Evolutionary conservation across 495 filamentous ascomycete genomes (phyloP).

Genomic region (Neurospora sublineolata): DNA sequence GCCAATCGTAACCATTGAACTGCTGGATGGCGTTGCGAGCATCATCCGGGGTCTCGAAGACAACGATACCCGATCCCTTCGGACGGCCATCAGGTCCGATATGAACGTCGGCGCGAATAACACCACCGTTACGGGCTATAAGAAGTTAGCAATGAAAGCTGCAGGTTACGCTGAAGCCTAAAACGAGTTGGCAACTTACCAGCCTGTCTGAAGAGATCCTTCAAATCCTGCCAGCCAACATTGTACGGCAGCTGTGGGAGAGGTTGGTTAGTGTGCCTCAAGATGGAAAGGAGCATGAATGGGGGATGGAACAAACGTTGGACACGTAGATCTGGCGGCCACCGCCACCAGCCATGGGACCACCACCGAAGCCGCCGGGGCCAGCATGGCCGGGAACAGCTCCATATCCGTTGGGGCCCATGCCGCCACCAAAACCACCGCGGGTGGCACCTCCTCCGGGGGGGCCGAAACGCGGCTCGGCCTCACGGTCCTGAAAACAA

Average conservation of each 20-base stretch:
- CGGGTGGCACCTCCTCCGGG: constrained; percentile 40
- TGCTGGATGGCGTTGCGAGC: constrained; percentile 90
- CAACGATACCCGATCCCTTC: constrained; percentile 92
- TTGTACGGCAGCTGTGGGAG: constrained; percentile 78
- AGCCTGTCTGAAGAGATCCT: constrained; percentile 97
- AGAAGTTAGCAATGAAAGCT: constrained; percentile 2
- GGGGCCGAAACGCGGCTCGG: constrained; percentile 84
- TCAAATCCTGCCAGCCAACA: constrained; percentile 97
- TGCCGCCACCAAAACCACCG: constrained; percentile 51
- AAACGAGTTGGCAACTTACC: constrained; percentile 46
- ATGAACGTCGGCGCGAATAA: constrained; percentile 95
- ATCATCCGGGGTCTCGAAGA: constrained; percentile 88
- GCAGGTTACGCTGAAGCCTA: background rate
- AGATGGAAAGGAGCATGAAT: constrained; percentile 11
- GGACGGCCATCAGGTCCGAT: constrained; percentile 83
- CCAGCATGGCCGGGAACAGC: constrained; percentile 33
- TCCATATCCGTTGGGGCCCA: constrained; percentile 33
- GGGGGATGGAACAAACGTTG: constrained; percentile 69
- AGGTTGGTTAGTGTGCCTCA: constrained; percentile 21
- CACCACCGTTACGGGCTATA: constrained; percentile 55
- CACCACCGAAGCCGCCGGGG: constrained; percentile 28
- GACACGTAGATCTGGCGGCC: constrained; percentile 88
- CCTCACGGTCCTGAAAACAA: constrained; percentile 67
- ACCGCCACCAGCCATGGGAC: constrained; percentile 35
- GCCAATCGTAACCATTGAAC: constrained; percentile 98